phyloP scores from a whole-genome alignment of 306 rosid genomes.

The Quillaja saponaria region DNA sequence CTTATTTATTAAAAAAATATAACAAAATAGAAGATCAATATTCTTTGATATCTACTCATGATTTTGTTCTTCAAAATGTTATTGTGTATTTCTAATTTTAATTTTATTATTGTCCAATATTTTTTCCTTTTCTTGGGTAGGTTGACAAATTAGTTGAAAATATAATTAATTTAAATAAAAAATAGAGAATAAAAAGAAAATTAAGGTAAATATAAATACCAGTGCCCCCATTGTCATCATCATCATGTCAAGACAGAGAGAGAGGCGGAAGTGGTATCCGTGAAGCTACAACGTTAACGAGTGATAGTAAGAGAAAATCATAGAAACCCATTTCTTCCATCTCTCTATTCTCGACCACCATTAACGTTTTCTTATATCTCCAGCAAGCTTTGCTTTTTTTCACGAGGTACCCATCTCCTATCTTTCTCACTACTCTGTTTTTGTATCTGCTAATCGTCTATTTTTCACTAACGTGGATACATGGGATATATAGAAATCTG shows the following conservation, averaged over 20 bases:
- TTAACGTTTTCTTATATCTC: constrained; percentile 1
- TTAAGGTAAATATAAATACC: too few species aligned
- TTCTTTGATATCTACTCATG: too few species aligned
- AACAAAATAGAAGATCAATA: too few species aligned
- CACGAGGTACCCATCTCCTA: constrained; percentile 7
- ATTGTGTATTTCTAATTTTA: background rate
- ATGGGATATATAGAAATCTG: constrained; percentile 6
- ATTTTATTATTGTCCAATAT: background rate
- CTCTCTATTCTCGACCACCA: constrained; percentile 4
- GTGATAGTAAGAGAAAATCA: constrained; percentile 1
- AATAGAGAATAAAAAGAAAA: too few species aligned
- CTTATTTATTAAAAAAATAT: too few species aligned
- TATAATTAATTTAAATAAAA: too few species aligned
- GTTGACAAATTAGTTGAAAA: too few species aligned
- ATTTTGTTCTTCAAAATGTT: too few species aligned
- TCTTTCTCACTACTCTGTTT: constrained; percentile 23
- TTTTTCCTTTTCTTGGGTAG: background rate
- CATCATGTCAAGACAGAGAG: constrained; percentile 10
- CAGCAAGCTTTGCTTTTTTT: constrained; percentile 17
- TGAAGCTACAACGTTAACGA: constrained; percentile 23
- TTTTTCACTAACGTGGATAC: constrained; percentile 11
- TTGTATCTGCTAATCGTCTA: background rate
- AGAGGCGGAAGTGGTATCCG: constrained; percentile 11
- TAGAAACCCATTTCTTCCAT: background rate
- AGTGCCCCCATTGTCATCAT: constrained; percentile 6